These are phyloP conservation scores for Trichoderma erinaceum DNA, from an alignment of 495 filamentous ascomycete genomes.

Conservation along the genomic window DNA sequence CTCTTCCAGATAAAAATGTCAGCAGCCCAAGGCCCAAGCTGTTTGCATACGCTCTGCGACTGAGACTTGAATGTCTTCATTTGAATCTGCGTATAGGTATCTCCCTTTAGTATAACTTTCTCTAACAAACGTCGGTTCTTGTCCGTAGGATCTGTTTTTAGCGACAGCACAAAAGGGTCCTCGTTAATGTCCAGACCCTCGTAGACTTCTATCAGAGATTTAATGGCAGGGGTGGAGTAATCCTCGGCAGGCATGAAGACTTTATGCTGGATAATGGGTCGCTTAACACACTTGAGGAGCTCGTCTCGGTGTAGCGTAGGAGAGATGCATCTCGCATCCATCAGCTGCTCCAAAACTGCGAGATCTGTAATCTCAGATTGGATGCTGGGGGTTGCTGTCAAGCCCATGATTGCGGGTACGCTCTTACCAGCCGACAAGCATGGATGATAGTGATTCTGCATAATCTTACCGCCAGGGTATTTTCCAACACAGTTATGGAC, in stretches of 20 bases:
- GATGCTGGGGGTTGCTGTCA: constrained; percentile 79
- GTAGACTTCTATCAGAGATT: constrained; percentile 34
- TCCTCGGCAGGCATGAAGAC: constrained; percentile 32
- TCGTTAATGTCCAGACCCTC: constrained; percentile 50
- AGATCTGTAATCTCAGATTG: constrained; percentile 47
- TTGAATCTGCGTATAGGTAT: constrained; percentile 60
- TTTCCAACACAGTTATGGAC: constrained; percentile 63
- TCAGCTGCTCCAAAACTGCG: constrained; percentile 60
- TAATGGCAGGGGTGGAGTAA: constrained; percentile 26
- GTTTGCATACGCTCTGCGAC: constrained; percentile 45
- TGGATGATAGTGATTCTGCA: constrained; percentile 65
- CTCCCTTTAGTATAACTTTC: constrained; percentile 41
- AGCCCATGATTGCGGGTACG: constrained; percentile 70
- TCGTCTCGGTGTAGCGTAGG: constrained; percentile 68
- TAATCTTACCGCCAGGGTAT: constrained; percentile 68
- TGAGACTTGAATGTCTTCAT: constrained; percentile 52
- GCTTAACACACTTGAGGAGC: constrained; percentile 60
- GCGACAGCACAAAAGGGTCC: constrained; percentile 64
- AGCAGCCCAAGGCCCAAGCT: constrained; percentile 69
- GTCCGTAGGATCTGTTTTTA: constrained; percentile 35
- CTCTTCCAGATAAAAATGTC: constrained; percentile 63
- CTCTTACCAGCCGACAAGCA: constrained; percentile 28
- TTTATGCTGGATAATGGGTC: constrained; percentile 53
- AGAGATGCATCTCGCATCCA: constrained; percentile 66
- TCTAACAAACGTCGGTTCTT: constrained; percentile 35